Evolutionary conservation across 306 rosid genomes (phyloP), one percentile per base, ranked within the genome.

Genomic region (Crotalaria pallida): DNA sequence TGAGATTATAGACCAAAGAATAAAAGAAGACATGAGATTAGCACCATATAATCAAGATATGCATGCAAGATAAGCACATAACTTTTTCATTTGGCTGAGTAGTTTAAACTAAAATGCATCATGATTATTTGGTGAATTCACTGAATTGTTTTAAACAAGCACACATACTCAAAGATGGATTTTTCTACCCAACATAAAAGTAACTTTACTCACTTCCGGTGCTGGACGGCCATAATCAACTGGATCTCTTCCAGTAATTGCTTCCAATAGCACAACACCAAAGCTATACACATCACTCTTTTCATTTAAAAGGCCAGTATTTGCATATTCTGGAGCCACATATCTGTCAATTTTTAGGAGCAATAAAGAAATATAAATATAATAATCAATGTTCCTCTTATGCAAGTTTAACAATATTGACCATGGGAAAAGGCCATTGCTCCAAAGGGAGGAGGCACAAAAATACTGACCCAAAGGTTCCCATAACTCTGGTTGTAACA

Each of bases 301-400:
- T 69, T 88, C 96, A 81, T 87, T 89, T 79, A 89, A 72, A 64
- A 89, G 88, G 36, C 96, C 94, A 0, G 83, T 76, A 75, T 88
- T 90, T 40, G 92, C 96, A 81, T 90, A 90, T 75, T 90, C 96
- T 29, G 90, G 94, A 31, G 96, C 92, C 34, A 90, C 95, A 21
- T 88, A 90, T 67, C 96, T 90, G 77, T 23, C 34, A 58, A 41
- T 23, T 72, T 67, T 74, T 63, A 24, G 47, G 17, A 47, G 45
- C 58, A 12, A 7, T 45, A 53, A 71, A 58, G 66, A 38, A 41
- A 41, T 36, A 44, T 17, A 11, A 44, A 44, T 10, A 38, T 18
- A 45, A 58, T 40, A 51, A 44, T 16, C 47, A 59, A 48, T 38
- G 52, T 21, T 69, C 40, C 49, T 27, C 48, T 23, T 10, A 16